These are phyloP conservation scores for Nyctanthes arbortristis DNA, from an alignment of 257 asterid genomes.

Conservation along the genomic window DNA sequence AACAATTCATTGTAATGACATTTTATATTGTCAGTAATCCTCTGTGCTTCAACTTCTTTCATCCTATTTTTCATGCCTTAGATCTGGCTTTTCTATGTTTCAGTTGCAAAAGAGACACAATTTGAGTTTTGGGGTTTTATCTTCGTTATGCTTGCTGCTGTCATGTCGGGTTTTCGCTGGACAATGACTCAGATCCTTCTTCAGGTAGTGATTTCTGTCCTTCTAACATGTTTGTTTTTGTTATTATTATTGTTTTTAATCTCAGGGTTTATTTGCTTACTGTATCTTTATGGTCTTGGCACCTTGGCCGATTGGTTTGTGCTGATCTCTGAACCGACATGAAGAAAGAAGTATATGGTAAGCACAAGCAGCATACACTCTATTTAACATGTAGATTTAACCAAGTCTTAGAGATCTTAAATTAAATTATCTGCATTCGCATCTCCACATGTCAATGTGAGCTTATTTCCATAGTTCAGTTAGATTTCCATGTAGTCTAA, in stretches of 20 bases:
- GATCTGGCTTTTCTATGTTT: conserved; percentile 29
- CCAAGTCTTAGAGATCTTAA: conserved; percentile 2
- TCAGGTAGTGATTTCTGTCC: conserved; percentile 68
- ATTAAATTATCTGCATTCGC: conserved; percentile 9
- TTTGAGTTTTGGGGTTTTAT: conserved; percentile 97
- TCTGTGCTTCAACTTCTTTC: background rate
- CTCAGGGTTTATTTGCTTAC: conserved; percentile 28
- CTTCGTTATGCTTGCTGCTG: conserved; percentile 97
- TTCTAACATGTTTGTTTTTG: conserved; percentile 10
- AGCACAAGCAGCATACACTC: conserved; percentile 29
- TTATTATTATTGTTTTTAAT: conserved; percentile 11
- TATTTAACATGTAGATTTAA: conserved; percentile 16
- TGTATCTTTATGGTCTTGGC: conserved; percentile 24
- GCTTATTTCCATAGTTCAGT: conserved; percentile 14
- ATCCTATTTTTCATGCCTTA: background rate
- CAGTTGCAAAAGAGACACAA: conserved; percentile 96
- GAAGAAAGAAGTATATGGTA: conserved; percentile 98
- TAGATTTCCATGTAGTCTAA: background rate
- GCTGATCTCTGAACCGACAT: conserved; percentile 44
- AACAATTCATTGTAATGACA: background rate
- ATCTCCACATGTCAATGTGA: conserved; percentile 6
- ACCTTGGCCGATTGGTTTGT: conserved; percentile 35
- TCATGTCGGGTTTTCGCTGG: conserved; percentile 99
- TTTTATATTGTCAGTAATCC: background rate
- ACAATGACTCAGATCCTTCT: conserved; percentile 99